Evolutionary conservation across 2,329 filamentous ascomycete species (phyloP).

Genomic region (Juglanconis juglandina): DNA sequence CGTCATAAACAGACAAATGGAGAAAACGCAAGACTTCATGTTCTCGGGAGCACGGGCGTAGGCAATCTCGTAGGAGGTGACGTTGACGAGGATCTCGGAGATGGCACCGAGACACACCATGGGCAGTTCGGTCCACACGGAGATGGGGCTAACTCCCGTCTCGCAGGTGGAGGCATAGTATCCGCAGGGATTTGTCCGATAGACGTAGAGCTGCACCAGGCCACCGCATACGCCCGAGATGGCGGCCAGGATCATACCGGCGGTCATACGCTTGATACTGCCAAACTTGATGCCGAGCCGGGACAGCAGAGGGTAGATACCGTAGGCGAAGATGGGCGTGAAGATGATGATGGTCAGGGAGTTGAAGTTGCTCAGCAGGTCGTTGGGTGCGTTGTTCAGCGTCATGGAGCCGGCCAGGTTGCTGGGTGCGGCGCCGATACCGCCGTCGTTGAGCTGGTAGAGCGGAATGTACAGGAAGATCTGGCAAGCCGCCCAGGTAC

Average conservation of each 20-base stretch:
- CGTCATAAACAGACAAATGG: constrained; percentile 55
- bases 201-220: constrained; percentile 57
- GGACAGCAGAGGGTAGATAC: constrained; percentile 56
- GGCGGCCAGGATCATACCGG: constrained; percentile 49
- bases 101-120: constrained; percentile 50
- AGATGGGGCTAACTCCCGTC: constrained; percentile 37
- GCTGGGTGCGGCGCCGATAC: constrained; percentile 33
- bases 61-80: constrained; percentile 64
- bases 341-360: constrained; percentile 58
- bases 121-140: constrained; percentile 50
- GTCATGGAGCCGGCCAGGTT: constrained; percentile 41
- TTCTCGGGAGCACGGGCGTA: constrained; percentile 65
- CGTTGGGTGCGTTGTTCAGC: constrained; percentile 54
- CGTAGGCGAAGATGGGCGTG: constrained; percentile 48
- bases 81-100: constrained; percentile 57
- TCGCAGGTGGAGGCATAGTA: constrained; percentile 41
- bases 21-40: constrained; percentile 59
- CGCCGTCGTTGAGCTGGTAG: constrained; percentile 38
- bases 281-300: constrained; percentile 51
- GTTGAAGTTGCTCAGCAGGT: constrained; percentile 58
- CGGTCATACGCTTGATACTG: constrained; percentile 54
- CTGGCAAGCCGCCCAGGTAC: constrained; percentile 41
- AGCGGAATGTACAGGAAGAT: constrained; percentile 39
- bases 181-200: constrained; percentile 52
- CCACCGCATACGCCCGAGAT: constrained; percentile 40